phyloP scores from a whole-genome alignment of 306 rosid species.

The Gynostemma pentaphyllum region DNA sequence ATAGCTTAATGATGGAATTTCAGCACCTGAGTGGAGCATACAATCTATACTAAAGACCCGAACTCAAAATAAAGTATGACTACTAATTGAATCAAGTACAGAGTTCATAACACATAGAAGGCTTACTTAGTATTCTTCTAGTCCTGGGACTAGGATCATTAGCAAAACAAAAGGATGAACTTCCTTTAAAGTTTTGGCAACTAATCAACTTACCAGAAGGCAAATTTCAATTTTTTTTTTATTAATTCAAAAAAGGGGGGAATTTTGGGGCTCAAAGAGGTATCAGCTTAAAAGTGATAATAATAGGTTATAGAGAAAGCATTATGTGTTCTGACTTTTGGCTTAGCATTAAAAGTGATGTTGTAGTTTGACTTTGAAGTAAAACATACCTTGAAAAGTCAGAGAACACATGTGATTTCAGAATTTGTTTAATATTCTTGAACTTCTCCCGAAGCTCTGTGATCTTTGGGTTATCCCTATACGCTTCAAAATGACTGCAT shows the following conservation, averaged over 20 bases:
- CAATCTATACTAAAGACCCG: background rate
- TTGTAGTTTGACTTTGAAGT: background rate
- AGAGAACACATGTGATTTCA: slow-evolving; percentile 94
- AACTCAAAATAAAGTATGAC: background rate
- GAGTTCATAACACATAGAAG: too few relatives aligned
- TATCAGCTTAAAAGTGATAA: too few relatives aligned
- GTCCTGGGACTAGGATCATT: background rate
- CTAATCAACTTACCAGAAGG: background rate
- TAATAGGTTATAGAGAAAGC: too few relatives aligned
- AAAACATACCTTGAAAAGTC: slow-evolving; percentile 80
- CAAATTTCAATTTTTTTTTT: too few relatives aligned
- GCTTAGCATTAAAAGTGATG: too few relatives aligned
- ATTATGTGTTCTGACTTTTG: too few relatives aligned
- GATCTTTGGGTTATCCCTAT: slow-evolving; percentile 95
- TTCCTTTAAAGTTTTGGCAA: background rate
- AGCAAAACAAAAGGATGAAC: background rate
- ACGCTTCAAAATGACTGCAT: slow-evolving; percentile 96
- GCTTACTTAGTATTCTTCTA: too few relatives aligned
- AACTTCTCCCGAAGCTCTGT: slow-evolving; percentile 95
- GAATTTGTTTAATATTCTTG: slow-evolving; percentile 94
- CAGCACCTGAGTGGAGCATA: background rate
- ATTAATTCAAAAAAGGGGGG: too few relatives aligned
- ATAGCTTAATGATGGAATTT: background rate
- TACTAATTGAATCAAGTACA: background rate
- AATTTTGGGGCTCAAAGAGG: background rate